Conservation (phyloP, 306 rosid genomes). For the Hippophae gyantsensis region DNA sequence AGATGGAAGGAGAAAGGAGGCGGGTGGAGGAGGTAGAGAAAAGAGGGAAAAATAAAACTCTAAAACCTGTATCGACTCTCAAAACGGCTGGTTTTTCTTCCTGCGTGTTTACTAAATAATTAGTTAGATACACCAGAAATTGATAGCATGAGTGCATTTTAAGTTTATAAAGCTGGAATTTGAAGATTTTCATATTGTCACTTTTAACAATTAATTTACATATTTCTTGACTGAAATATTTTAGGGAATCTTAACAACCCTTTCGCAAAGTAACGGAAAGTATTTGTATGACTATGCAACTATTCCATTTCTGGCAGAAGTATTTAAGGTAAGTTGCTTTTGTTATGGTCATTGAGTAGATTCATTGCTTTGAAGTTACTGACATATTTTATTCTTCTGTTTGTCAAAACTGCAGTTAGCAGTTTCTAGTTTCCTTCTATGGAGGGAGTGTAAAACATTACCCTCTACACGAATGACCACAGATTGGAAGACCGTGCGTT, state of each 20-base stretch:
- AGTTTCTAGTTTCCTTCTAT: slow-evolving; percentile 65
- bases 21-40: too few species aligned
- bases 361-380: slow-evolving; percentile 2
- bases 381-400: slow-evolving; percentile 2
- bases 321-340: slow-evolving; percentile 47
- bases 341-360: background rate
- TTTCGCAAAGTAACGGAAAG: slow-evolving; percentile 66
- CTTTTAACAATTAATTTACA: background rate
- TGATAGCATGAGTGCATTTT: background rate
- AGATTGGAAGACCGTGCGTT: slow-evolving; percentile 59
- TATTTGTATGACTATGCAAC: slow-evolving; percentile 83
- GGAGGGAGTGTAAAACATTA: slow-evolving; percentile 57
- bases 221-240: slow-evolving; percentile 3
- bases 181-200: background rate
- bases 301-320: slow-evolving; percentile 87
- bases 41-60: too few species aligned
- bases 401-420: slow-evolving; percentile 42
- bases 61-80: too few species aligned
- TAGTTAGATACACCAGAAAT: too few species aligned
- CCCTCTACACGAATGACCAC: slow-evolving; percentile 74
- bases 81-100: too few species aligned
- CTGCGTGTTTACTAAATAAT: too few species aligned
- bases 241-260: slow-evolving; percentile 84
- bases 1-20: too few species aligned
- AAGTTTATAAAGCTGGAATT: background rate